Evolutionary conservation across 164 flowering plant species (phyloP).

Genomic region (Annona squamosa): DNA sequence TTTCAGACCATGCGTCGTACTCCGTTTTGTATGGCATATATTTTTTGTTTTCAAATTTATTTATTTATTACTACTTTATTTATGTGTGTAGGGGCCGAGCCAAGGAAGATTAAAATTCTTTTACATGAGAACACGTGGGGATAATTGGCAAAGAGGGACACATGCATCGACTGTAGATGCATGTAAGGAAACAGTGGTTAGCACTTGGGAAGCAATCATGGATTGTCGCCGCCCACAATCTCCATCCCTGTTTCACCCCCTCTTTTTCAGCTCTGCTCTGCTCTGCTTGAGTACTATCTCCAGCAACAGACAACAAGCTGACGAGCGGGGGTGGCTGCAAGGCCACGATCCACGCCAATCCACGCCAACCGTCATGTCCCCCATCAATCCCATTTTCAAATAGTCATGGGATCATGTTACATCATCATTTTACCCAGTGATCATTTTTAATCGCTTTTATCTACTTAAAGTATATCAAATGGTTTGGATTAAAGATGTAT

Average conservation of each 20-base stretch:
- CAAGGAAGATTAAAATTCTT: too few relatives aligned
- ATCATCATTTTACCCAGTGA: too few relatives aligned
- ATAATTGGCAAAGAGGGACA: neutral
- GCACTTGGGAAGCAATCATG: neutral
- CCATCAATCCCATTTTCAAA: neutral
- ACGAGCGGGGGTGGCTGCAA: neutral
- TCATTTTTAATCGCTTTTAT: too few relatives aligned
- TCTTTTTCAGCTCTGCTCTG: neutral
- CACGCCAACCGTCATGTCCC: constrained; percentile 1
- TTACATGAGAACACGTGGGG: too few relatives aligned
- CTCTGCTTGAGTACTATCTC: neutral
- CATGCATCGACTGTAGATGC: neutral
- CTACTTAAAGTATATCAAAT: too few relatives aligned
- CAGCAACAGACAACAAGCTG: neutral
- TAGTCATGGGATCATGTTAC: too few relatives aligned
- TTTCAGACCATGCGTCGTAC: too few relatives aligned
- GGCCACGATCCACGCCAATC: constrained; percentile 4
- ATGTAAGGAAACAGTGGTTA: neutral
- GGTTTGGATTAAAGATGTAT: too few relatives aligned
- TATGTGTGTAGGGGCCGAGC: too few relatives aligned
- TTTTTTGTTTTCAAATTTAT: too few relatives aligned
- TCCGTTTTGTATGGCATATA: too few relatives aligned
- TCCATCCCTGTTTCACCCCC: neutral
- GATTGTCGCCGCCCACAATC: neutral
- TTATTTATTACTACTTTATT: too few relatives aligned